Conservation (phyloP, 345 rosid species). For the Triadica sebifera region DNA sequence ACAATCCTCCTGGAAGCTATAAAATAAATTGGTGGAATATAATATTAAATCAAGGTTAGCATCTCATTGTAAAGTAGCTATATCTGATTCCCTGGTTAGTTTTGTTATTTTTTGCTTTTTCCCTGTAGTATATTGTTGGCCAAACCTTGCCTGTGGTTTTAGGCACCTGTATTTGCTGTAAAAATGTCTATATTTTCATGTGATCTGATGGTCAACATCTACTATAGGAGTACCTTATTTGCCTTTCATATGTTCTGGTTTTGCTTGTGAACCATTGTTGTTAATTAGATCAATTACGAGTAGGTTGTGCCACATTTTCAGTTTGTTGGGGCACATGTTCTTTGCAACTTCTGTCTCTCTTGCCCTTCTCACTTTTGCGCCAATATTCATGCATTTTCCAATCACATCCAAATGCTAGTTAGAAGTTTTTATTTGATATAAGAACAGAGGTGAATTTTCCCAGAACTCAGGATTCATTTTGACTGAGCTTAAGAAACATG, state of each 20-base stretch:
- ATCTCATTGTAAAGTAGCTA: background rate
- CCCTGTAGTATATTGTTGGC: background rate
- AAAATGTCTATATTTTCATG: background rate
- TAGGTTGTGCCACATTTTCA: background rate
- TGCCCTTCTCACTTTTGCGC: background rate
- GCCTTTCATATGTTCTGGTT: background rate
- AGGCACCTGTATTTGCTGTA: background rate
- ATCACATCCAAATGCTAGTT: slow-evolving; percentile 38
- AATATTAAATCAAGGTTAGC: background rate
- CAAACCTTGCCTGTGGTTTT: background rate
- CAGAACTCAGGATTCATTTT: slow-evolving; percentile 40
- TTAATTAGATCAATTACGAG: slow-evolving; percentile 4
- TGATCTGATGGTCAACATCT: background rate
- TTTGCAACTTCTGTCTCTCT: slow-evolving; percentile 25
- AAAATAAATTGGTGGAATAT: background rate
- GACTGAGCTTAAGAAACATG: slow-evolving; percentile 45
- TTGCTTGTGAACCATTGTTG: background rate
- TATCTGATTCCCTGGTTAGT: background rate
- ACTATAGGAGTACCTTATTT: background rate
- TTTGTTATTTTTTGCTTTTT: background rate
- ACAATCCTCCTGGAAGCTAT: background rate
- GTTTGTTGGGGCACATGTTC: slow-evolving; percentile 33
- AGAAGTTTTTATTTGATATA: slow-evolving; percentile 27
- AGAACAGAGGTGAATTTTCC: slow-evolving; percentile 36
- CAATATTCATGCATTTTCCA: slow-evolving; percentile 30